Conservation (phyloP, 2,329 filamentous ascomycete species). For the Fusarium sp. region DNA sequence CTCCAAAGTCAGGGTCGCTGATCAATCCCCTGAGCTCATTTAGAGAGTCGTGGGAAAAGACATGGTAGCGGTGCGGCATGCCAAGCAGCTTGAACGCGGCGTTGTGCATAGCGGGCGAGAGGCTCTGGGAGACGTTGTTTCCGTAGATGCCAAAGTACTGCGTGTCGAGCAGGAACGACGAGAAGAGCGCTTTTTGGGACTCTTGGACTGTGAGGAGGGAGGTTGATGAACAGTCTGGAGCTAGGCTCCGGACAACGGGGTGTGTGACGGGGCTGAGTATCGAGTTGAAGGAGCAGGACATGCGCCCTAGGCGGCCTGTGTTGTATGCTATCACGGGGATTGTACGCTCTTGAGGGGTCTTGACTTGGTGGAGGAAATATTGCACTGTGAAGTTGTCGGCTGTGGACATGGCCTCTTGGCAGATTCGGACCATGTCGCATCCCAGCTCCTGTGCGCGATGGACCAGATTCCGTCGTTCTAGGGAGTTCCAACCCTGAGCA, state of each 20-base stretch:
- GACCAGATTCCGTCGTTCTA: constrained; percentile 1
- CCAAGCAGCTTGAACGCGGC: constrained; percentile 15
- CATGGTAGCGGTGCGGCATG: constrained; percentile 17
- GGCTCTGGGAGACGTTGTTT: constrained; percentile 16
- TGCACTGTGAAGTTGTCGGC: constrained; percentile 18
- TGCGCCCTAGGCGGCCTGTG: constrained; percentile 3
- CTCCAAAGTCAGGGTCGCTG: constrained; percentile 65
- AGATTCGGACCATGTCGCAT: constrained; percentile 17
- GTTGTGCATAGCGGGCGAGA: constrained; percentile 24
- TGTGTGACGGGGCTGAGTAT: constrained; percentile 20
- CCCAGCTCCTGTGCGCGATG: constrained; percentile 1
- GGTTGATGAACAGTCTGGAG: not conserved
- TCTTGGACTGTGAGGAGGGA: constrained; percentile 20
- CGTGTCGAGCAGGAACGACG: constrained; percentile 12
- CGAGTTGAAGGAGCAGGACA: constrained; percentile 11
- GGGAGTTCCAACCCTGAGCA: constrained; percentile 1
- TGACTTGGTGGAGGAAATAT: constrained; percentile 10
- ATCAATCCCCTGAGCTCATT: not conserved
- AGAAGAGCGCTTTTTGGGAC: constrained; percentile 19
- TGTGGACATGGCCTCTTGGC: constrained; percentile 11
- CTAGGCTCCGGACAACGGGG: not conserved
- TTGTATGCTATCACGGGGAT: constrained; percentile 25
- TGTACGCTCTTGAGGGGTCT: not conserved
- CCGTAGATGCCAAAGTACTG: constrained; percentile 24
- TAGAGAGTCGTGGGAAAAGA: constrained; percentile 1